Percentiles rank a stretch among this genome's conserved stretches.
phyloP scores from a whole-genome alignment of 768 basidiomycete genomes.

The Boletus reticulatus region DNA sequence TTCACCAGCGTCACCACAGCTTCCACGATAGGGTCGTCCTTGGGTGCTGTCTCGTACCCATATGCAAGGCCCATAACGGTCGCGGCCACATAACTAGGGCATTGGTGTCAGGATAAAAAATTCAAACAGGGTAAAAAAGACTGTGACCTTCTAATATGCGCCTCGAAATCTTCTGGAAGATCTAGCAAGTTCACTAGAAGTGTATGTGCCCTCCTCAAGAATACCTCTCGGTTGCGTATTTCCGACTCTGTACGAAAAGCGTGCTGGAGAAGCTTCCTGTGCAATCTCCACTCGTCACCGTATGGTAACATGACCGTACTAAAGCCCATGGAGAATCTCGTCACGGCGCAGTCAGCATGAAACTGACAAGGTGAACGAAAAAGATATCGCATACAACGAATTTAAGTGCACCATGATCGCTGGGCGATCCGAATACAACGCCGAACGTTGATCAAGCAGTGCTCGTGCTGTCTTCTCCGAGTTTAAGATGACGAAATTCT shows the following conservation, averaged over 20 bases:
- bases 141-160: conserved; percentile 20
- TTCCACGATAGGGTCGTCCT: conserved; percentile 21
- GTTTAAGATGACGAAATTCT: conserved; percentile 26
- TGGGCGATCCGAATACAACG: conserved; percentile 28
- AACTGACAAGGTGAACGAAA: not conserved
- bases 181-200: conserved; percentile 24
- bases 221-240: conserved; percentile 16
- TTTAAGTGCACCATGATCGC: conserved; percentile 11
- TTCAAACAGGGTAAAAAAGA: not conserved
- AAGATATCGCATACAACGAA: conserved; percentile 9
- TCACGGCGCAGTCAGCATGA: conserved; percentile 6
- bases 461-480: conserved; percentile 27
- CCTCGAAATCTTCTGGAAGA: conserved; percentile 22
- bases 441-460: conserved; percentile 27
- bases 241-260: conserved; percentile 25
- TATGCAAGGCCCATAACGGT: conserved; percentile 26
- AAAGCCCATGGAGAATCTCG: conserved; percentile 29
- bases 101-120: not conserved
- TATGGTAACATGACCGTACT: conserved; percentile 29
- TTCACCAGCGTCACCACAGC: conserved; percentile 15
- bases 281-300: conserved; percentile 29
- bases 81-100: conserved; percentile 21
- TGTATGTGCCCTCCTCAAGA: conserved; percentile 15
- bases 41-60: conserved; percentile 18
- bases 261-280: conserved; percentile 31